Percentiles rank a stretch among this genome's conserved stretches.
These are phyloP conservation scores for Ploettnerulaceae sp. DNA, from an alignment of 2,329 filamentous ascomycete genomes.

Conservation along the genomic window DNA sequence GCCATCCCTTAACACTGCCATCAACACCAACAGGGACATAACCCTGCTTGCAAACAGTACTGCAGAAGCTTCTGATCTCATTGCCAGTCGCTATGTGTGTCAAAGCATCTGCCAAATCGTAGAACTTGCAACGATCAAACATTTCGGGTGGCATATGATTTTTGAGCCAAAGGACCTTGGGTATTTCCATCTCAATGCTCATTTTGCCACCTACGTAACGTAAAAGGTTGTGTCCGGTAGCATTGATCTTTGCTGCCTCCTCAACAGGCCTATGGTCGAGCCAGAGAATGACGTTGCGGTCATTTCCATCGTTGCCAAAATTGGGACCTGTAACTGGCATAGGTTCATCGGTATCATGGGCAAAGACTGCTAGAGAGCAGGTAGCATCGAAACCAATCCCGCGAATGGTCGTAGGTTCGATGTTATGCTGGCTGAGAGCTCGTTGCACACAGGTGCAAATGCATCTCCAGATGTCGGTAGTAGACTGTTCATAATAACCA, in stretches of 20 bases:
- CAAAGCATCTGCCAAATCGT: conserved; percentile 86
- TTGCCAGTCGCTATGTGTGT: conserved; percentile 92
- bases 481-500: conserved; percentile 92
- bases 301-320: conserved; percentile 74
- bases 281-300: conserved; percentile 96
- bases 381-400: conserved; percentile 98
- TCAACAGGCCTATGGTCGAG: conserved; percentile 89
- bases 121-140: conserved; percentile 93
- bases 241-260: conserved; percentile 91
- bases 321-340: conserved; percentile 84
- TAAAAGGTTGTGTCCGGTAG: conserved; percentile 84
- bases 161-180: conserved; percentile 97
- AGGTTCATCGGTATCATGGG: conserved; percentile 83
- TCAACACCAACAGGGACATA: conserved; percentile 96
- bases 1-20: conserved; percentile 96
- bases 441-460: conserved; percentile 85
- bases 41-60: conserved; percentile 94
- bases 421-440: conserved; percentile 74
- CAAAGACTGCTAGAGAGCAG: conserved; percentile 93
- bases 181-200: conserved; percentile 99
- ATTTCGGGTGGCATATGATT: conserved; percentile 93
- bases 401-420: conserved; percentile 69
- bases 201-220: conserved; percentile 96
- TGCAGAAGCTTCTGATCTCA: conserved; percentile 91
- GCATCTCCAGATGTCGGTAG: conserved; percentile 91